A percentile compares a stretch with the other conserved stretches of the same genome.
Evolutionary conservation across 495 filamentous ascomycete genomes (phyloP).

Genomic region (Polyplosphaeria fusca): DNA sequence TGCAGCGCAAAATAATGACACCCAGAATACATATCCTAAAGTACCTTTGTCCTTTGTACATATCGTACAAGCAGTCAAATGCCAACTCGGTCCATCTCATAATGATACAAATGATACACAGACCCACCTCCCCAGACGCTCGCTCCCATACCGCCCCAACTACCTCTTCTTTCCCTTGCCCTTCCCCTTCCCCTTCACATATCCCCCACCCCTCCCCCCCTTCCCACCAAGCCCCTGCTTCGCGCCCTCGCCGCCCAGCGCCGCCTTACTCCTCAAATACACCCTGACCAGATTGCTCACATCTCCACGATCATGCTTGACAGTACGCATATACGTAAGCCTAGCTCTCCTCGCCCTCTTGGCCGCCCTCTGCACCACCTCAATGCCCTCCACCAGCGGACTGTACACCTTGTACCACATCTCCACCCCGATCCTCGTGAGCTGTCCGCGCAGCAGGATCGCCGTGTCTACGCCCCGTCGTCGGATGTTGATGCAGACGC

Average conservation of each 20-base stretch:
- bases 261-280: slow-evolving; percentile 61
- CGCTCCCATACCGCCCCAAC: neutral
- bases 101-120: no score
- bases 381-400: slow-evolving; percentile 83
- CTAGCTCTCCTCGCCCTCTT: slow-evolving; percentile 85
- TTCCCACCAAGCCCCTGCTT: slow-evolving; percentile 18
- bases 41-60: no score
- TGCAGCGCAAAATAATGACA: no score
- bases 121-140: neutral
- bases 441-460: slow-evolving; percentile 75
- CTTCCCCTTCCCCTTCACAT: slow-evolving; percentile 34
- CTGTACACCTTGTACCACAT: slow-evolving; percentile 95
- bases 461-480: slow-evolving; percentile 81
- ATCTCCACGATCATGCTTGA: slow-evolving; percentile 65
- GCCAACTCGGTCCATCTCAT: no score
- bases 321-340: slow-evolving; percentile 82
- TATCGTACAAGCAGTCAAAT: no score
- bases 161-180: slow-evolving; percentile 22
- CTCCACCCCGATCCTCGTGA: slow-evolving; percentile 86
- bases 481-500: slow-evolving; percentile 80
- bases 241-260: slow-evolving; percentile 41
- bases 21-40: no score
- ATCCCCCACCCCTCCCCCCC: slow-evolving; percentile 10
- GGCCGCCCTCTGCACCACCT: slow-evolving; percentile 81
- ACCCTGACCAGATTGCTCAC: slow-evolving; percentile 69